phyloP scores from a whole-genome alignment of 1,284 basidiomycete genomes.

The Trichosporon sp. region DNA sequence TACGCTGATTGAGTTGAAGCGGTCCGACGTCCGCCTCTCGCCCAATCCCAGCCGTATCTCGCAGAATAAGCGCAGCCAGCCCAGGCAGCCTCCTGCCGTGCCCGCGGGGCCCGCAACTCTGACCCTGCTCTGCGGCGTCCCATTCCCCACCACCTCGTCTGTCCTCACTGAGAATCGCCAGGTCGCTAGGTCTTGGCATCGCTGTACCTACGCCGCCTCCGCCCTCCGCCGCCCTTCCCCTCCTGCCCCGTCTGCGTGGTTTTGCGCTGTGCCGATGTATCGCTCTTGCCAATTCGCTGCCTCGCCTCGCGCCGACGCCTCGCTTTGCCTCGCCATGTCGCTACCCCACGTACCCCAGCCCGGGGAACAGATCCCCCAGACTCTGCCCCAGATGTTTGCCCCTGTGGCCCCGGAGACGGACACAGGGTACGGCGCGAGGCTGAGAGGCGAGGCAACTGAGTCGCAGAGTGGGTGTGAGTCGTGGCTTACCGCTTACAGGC shows the following conservation, averaged over 20 bases:
- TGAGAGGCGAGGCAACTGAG: neutral
- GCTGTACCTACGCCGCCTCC: neutral
- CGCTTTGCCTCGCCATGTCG: neutral
- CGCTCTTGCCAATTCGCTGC: neutral
- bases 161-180: neutral
- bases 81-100: too few species aligned
- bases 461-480: neutral
- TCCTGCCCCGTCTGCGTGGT: neutral
- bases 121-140: neutral
- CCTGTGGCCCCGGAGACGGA: neutral
- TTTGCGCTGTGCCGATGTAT: neutral
- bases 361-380: neutral
- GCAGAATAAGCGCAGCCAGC: neutral
- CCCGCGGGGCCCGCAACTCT: neutral
- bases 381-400: neutral
- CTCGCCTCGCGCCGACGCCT: neutral
- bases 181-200: neutral
- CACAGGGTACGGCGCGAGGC: neutral
- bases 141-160: neutral
- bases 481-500: neutral
- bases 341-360: slow-evolving; percentile 4
- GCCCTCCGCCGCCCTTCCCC: neutral
- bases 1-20: neutral
- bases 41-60: neutral
- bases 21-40: neutral